phyloP scores from a whole-genome alignment of 1,284 basidiomycete genomes.

The Phellinidium pouzarii region DNA sequence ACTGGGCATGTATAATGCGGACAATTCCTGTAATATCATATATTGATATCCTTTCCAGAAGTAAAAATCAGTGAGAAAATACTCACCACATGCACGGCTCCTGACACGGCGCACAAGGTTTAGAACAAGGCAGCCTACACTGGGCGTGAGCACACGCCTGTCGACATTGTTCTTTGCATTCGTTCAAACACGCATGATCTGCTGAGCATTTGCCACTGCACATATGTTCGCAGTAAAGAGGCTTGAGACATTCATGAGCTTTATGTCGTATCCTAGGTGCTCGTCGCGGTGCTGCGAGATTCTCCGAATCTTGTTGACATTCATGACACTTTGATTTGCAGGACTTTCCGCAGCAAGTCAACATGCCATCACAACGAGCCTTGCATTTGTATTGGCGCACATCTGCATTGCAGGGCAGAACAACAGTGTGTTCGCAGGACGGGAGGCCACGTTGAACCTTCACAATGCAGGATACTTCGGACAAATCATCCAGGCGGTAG shows the following conservation, averaged over 20 bases:
- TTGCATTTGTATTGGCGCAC: constrained; percentile 36
- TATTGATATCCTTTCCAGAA: neutral
- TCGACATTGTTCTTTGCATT: constrained; percentile 44
- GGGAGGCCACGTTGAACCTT: constrained; percentile 41
- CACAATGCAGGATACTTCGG: constrained; percentile 38
- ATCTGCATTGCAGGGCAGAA: constrained; percentile 42
- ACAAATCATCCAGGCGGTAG: constrained; percentile 38
- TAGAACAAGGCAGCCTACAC: constrained; percentile 44
- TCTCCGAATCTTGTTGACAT: constrained; percentile 43
- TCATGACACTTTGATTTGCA: constrained; percentile 44
- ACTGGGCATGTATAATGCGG: constrained; percentile 50
- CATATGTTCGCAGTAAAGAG: constrained; percentile 51
- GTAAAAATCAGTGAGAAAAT: neutral
- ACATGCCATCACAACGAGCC: constrained; percentile 36
- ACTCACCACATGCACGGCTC: constrained; percentile 52
- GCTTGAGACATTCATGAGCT: constrained; percentile 44
- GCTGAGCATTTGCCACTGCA: constrained; percentile 46
- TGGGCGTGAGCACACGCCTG: constrained; percentile 49
- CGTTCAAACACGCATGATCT: constrained; percentile 43
- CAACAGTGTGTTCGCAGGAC: constrained; percentile 49
- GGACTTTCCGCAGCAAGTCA: constrained; percentile 50
- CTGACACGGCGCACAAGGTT: constrained; percentile 58
- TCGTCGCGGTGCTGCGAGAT: neutral
- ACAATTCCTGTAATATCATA: constrained; percentile 37
- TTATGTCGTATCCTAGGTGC: constrained; percentile 34